Evolutionary conservation across 306 rosid species (phyloP), one percentile per base, ranked within the genome.

Genomic region (Cercis canadensis): DNA sequence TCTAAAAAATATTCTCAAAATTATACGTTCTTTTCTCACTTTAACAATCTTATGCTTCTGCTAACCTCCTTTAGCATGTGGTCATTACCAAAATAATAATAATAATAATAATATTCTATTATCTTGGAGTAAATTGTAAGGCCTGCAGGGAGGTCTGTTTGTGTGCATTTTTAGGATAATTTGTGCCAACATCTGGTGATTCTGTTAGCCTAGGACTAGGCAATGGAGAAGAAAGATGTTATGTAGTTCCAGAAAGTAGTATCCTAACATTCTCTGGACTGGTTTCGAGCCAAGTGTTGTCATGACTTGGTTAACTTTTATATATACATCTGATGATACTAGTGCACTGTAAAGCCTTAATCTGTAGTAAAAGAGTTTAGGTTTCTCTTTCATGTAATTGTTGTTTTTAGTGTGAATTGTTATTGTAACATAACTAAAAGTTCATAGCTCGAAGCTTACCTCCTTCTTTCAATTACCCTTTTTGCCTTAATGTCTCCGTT

Each of bases 381-480:
- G 43, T 16, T 51, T 69, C 47, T 56, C 34, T n/a, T 69, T 64
- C 49, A 5, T 52, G 44, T 29, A 17, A 55, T 57, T 57, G 21
- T 32, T 2, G 5, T 72, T 58, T 40, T 58, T 18, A 34, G 7
- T 34, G 39, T 4, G 7, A 34, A 34, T 53, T 6, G 11, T 11
- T 37, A 60, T 64, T 55, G 21, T 11, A 6, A 14, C 36, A 61
- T 62, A 61, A 43, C 56, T 51, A 11, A 50, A 50, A 13, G 55
- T 7, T 4, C 55, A 43, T n/a, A n/a, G n/a, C n/a, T n/a, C n/a
- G n/a, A n/a, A n/a, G n/a, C n/a, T n/a, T n/a, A n/a, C n/a, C n/a
- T n/a, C n/a, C n/a, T n/a, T n/a, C n/a, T n/a, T n/a, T 24, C 29
- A 24, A 24, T 24, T 24, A 24, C 29, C 29, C 29, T 24, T 24